Conservation (phyloP, 2,329 filamentous ascomycete genomes). For the Bipolaris victoriae region DNA sequence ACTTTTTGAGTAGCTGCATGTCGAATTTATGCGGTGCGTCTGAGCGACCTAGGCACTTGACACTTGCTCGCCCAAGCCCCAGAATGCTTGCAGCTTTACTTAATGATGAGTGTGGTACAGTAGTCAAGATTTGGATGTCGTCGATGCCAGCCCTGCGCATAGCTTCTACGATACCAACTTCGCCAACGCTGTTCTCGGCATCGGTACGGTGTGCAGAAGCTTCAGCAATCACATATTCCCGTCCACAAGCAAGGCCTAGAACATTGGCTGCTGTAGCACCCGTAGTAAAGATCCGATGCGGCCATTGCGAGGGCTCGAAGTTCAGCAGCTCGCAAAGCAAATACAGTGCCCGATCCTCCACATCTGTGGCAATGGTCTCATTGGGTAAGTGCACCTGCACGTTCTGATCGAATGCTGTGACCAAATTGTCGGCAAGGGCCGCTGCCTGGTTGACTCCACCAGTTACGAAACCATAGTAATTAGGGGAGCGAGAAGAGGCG, state of each 20-base stretch:
- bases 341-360: constrained; percentile 74
- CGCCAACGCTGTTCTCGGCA: constrained; percentile 60
- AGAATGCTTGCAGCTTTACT: constrained; percentile 82
- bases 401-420: constrained; percentile 81
- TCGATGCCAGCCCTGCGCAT: constrained; percentile 68
- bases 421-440: constrained; percentile 82
- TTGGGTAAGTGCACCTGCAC: constrained; percentile 79
- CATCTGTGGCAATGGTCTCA: constrained; percentile 75
- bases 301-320: constrained; percentile 64
- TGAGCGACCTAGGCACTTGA: constrained; percentile 65
- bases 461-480: constrained; percentile 84
- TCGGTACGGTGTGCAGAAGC: constrained; percentile 50
- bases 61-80: constrained; percentile 73
- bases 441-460: constrained; percentile 81
- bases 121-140: constrained; percentile 78
- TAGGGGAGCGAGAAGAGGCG: constrained; percentile 60
- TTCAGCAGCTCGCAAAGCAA: constrained; percentile 72
- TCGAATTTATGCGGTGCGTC: constrained; percentile 73
- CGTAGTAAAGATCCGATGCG: constrained; percentile 80
- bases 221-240: constrained; percentile 67
- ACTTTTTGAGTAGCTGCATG: constrained; percentile 66
- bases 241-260: constrained; percentile 69
- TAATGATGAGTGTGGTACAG: constrained; percentile 82
- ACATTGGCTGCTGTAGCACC: constrained; percentile 72
- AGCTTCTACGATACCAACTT: constrained; percentile 71